A percentile compares a stretch with the other conserved stretches of the same genome.
Conservation (phyloP, 306 rosid species). For the Carpinus viminea region DNA sequence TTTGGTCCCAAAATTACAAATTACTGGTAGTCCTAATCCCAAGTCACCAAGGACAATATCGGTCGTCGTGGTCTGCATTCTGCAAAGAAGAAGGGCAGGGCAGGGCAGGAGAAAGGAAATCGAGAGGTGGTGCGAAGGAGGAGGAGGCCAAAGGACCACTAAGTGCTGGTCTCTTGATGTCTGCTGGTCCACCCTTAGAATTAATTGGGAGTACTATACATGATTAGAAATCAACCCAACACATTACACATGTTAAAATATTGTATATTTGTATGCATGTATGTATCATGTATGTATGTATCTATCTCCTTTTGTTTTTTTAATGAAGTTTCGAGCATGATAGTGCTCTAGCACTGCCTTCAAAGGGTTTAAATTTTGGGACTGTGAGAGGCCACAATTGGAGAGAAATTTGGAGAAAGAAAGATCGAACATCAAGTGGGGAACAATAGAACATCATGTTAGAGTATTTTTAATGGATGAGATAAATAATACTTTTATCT, state of each 20-base stretch:
- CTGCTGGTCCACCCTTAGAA: constrained; percentile 26
- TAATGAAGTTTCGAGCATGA: background rate
- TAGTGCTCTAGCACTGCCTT: constrained; percentile 3
- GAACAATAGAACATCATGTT: background rate
- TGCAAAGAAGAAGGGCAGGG: constrained; percentile 18
- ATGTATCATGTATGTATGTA: background rate
- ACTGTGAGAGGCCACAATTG: background rate
- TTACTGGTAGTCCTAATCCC: background rate
- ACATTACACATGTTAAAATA: background rate
- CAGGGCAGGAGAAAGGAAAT: constrained; percentile 11
- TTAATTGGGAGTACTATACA: background rate
- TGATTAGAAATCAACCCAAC: constrained; percentile 6
- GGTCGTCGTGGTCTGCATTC: constrained; percentile 11
- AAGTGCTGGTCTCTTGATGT: constrained; percentile 42
- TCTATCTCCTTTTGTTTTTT: constrained; percentile 10
- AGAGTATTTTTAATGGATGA: too few species aligned
- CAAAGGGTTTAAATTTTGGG: background rate
- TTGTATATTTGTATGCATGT: background rate
- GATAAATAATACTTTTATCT: too few species aligned
- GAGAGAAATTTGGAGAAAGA: background rate
- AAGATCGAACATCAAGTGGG: background rate
- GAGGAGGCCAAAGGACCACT: constrained; percentile 41
- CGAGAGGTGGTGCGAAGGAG: constrained; percentile 25
- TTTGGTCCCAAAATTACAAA: constrained; percentile 5
- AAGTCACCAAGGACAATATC: constrained; percentile 28